Conservation (phyloP, 148 eudicot species). For the Arctostaphylos glauca region DNA sequence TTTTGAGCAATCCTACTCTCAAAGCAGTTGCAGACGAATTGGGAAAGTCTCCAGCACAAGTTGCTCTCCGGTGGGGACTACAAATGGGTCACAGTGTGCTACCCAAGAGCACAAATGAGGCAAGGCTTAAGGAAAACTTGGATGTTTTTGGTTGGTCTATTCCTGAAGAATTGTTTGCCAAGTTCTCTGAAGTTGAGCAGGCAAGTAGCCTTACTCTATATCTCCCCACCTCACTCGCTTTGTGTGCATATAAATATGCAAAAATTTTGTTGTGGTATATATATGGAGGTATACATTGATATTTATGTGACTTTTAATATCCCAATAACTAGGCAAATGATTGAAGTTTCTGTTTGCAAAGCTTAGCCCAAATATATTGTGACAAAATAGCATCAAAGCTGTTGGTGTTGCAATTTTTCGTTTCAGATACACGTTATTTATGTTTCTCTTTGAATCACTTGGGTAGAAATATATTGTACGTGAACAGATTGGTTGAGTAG, state of each 20-base stretch:
- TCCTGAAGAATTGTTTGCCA: constrained; percentile 59
- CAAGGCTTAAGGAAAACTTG: constrained; percentile 65
- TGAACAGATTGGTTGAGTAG: background rate
- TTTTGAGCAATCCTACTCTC: constrained; percentile 58
- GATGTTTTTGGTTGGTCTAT: constrained; percentile 64
- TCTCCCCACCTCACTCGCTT: background rate
- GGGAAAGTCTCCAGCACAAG: constrained; percentile 82
- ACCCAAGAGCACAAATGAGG: constrained; percentile 67
- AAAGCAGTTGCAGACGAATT: constrained; percentile 52
- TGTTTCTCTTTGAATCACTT: no score
- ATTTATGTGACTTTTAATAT: background rate
- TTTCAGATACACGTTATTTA: no score
- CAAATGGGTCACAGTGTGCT: constrained; percentile 84
- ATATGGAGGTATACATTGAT: background rate
- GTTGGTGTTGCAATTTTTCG: no score
- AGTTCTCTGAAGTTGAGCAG: constrained; percentile 69
- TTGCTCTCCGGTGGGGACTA: constrained; percentile 79
- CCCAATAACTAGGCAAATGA: no score
- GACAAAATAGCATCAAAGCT: no score
- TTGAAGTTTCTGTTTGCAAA: no score
- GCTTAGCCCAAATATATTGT: no score
- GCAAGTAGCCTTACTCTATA: constrained; percentile 24
- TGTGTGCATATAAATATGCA: background rate
- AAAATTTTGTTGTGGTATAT: no score
- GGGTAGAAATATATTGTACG: no score